phyloP scores from a whole-genome alignment of 1,284 basidiomycete genomes.

The Trametes sp. region DNA sequence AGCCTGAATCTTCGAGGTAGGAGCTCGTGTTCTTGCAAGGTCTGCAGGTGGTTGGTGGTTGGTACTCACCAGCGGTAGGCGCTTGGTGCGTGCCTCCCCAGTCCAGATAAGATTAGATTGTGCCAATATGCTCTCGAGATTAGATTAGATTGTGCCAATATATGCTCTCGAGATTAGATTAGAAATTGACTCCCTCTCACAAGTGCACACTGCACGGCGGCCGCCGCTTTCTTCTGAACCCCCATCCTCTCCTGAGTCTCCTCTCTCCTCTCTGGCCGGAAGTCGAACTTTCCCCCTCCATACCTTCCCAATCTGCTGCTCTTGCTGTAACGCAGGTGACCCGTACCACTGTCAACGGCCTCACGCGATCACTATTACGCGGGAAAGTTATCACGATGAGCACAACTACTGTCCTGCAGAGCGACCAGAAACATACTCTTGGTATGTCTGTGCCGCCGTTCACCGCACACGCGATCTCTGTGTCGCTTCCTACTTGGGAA shows the following conservation, averaged over 20 bases:
- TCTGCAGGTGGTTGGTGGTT: no score
- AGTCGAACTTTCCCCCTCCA: no score
- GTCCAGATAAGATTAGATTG: no score
- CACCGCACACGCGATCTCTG: conserved; percentile 92
- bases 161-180: no score
- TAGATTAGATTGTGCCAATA: no score
- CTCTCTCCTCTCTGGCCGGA: neutral
- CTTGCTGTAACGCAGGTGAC: neutral
- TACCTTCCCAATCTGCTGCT: neutral
- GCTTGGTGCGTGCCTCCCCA: no score
- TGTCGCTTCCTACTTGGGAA: conserved; percentile 95
- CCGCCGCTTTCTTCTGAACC: neutral
- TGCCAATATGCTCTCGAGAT: no score
- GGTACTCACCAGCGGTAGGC: no score
- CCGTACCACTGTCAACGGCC: neutral
- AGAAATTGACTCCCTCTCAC: no score
- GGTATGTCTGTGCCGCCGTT: conserved; percentile 69
- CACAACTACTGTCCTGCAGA: conserved; percentile 19
- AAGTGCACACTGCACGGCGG: neutral
- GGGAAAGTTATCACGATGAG: conserved; percentile 26
- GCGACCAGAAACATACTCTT: conserved; percentile 42
- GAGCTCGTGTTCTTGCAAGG: no score
- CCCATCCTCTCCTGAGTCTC: neutral
- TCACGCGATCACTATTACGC: neutral
- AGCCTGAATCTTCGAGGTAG: no score